Evolutionary conservation across 2,329 filamentous ascomycete genomes (phyloP).

Genomic region (Colletotrichum tropicale): DNA sequence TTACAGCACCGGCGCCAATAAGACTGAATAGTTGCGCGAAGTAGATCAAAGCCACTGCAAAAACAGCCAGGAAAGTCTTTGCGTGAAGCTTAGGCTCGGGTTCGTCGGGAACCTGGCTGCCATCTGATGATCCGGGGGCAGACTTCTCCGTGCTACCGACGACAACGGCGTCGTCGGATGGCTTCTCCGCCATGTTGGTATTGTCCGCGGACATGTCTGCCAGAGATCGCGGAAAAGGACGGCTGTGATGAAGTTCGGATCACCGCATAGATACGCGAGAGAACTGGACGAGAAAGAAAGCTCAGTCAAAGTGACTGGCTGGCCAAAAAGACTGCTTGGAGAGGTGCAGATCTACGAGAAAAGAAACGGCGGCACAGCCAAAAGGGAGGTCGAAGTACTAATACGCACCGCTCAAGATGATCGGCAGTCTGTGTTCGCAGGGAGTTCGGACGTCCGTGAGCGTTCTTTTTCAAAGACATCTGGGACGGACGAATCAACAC

Average conservation of each 20-base stretch:
- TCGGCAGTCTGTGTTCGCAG: neutral
- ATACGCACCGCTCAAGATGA: neutral
- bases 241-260: neutral
- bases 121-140: neutral
- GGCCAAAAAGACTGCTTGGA: neutral
- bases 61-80: slow-evolving; percentile 38
- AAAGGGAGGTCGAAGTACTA: neutral
- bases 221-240: neutral
- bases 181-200: neutral
- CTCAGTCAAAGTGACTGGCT: neutral
- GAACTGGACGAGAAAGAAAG: neutral
- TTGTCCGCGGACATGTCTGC: neutral
- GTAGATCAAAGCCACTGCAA: slow-evolving; percentile 37
- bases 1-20: slow-evolving; percentile 38
- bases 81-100: slow-evolving; percentile 29
- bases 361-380: neutral
- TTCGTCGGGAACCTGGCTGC: neutral
- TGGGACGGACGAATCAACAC: neutral
- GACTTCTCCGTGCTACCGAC: neutral
- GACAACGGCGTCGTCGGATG: neutral
- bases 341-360: neutral
- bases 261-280: neutral
- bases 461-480: neutral
- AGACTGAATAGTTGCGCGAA: slow-evolving; percentile 36
- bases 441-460: neutral